Percentiles rank a stretch among this genome's conserved stretches.
Evolutionary conservation across 225 moss, liverwort and hornwort genomes (phyloP).

Genomic region (Pseudoscleropodium purum): DNA sequence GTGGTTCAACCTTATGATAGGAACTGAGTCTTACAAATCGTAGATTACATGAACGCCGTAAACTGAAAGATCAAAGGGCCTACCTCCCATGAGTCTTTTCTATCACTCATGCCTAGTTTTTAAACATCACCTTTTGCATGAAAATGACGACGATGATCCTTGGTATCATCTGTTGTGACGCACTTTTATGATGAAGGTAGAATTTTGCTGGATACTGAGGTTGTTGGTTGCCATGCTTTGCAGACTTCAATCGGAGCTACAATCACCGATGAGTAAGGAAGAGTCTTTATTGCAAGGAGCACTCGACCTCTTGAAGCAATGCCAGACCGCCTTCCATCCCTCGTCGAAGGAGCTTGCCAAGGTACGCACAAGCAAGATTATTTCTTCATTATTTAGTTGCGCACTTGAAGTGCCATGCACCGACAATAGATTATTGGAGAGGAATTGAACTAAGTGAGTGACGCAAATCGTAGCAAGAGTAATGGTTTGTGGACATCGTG

Average conservation of each 20-base stretch:
- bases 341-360: constrained; percentile 51
- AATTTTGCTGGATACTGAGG: not conserved
- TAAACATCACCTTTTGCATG: not conserved
- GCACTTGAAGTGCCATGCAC: not conserved
- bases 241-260: constrained; percentile 28
- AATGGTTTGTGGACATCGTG: not conserved
- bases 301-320: constrained; percentile 13
- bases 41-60: not conserved
- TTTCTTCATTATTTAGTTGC: not conserved
- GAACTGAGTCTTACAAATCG: not conserved
- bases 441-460: not conserved
- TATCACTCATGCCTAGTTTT: not conserved
- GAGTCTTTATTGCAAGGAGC: constrained; percentile 14
- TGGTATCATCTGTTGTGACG: not conserved
- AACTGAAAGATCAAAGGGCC: not conserved
- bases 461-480: not conserved
- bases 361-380: constrained; percentile 1
- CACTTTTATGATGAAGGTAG: not conserved
- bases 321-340: constrained; percentile 25
- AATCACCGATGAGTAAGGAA: not conserved
- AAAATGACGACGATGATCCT: not conserved
- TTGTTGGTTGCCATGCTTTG: not conserved
- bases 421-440: not conserved
- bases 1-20: not conserved
- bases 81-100: not conserved